Conservation (phyloP, 192 early-diverging fungal genomes). For the Gonapodya prolifera region DNA sequence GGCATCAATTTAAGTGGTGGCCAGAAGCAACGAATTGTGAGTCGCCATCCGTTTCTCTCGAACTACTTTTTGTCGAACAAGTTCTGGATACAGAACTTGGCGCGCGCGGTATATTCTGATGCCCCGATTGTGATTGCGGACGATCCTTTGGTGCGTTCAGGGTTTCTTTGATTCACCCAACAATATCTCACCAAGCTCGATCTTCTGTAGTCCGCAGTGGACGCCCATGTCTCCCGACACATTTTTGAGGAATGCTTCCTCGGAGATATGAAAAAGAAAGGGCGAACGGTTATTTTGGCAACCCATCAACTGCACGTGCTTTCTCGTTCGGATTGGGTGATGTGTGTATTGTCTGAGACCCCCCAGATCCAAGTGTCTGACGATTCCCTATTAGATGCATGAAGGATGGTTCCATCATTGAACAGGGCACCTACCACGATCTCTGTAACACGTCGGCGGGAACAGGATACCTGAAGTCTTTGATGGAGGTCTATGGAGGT, state of each 20-base stretch:
- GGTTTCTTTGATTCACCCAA: not conserved
- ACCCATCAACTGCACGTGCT: slow-evolving; percentile 49
- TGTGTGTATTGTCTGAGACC: slow-evolving; percentile 2
- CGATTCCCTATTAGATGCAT: slow-evolving; percentile 11
- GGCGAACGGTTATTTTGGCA: slow-evolving; percentile 26
- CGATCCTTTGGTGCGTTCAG: slow-evolving; percentile 28
- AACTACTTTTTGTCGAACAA: slow-evolving; percentile 8
- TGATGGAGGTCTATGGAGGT: not conserved
- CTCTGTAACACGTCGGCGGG: slow-evolving; percentile 13
- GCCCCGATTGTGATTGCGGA: slow-evolving; percentile 12
- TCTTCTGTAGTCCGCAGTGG: not conserved
- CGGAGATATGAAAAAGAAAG: not conserved
- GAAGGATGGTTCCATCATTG: slow-evolving; percentile 33
- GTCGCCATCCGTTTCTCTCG: not conserved
- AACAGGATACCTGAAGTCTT: not conserved
- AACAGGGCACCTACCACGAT: slow-evolving; percentile 42
- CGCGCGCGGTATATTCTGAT: slow-evolving; percentile 13
- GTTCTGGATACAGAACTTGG: slow-evolving; percentile 23
- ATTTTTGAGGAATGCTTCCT: slow-evolving; percentile 5
- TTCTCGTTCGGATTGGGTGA: not conserved
- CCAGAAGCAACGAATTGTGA: slow-evolving; percentile 45
- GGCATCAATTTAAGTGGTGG: slow-evolving; percentile 58
- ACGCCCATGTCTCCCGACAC: not conserved
- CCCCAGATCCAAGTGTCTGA: not conserved
- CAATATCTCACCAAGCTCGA: not conserved